Percentiles rank a stretch among this genome's conserved stretches.
phyloP scores from a whole-genome alignment of 1,139 yeast genomes.

The Taphrina sp. region DNA sequence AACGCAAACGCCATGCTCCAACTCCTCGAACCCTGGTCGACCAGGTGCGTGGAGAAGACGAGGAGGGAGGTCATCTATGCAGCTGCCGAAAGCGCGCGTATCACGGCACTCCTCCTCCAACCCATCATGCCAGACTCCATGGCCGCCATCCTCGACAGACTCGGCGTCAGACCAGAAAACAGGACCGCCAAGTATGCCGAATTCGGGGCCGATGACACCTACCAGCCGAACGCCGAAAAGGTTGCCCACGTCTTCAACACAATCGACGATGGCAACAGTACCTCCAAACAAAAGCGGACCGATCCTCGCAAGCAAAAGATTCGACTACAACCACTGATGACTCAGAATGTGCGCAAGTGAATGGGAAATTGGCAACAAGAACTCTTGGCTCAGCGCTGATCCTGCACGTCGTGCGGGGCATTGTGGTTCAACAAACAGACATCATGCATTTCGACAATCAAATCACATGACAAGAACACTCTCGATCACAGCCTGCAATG shows the following conservation, averaged over 20 bases:
- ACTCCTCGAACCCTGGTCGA: slow-evolving; percentile 49
- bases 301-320: background rate
- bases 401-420: no score
- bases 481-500: no score
- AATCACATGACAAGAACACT: no score
- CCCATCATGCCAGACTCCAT: slow-evolving; percentile 74
- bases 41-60: slow-evolving; percentile 39
- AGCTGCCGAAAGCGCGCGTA: slow-evolving; percentile 70
- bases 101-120: slow-evolving; percentile 61
- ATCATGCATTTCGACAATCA: no score
- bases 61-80: slow-evolving; percentile 59
- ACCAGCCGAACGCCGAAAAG: slow-evolving; percentile 40
- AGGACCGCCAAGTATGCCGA: slow-evolving; percentile 49
- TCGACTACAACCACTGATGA: no score
- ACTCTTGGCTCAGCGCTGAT: no score
- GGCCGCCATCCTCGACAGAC: slow-evolving; percentile 57
- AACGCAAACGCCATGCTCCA: slow-evolving; percentile 59
- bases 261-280: slow-evolving; percentile 5
- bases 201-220: slow-evolving; percentile 53
- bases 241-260: slow-evolving; percentile 14
- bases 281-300: no score
- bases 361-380: no score
- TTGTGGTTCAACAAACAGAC: no score
- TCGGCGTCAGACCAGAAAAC: slow-evolving; percentile 52
- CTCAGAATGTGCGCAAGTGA: no score